Percentiles rank a stretch among this genome's conserved stretches.
Conservation (phyloP, 306 rosid genomes). For the Cucurbita ficifolia region DNA sequence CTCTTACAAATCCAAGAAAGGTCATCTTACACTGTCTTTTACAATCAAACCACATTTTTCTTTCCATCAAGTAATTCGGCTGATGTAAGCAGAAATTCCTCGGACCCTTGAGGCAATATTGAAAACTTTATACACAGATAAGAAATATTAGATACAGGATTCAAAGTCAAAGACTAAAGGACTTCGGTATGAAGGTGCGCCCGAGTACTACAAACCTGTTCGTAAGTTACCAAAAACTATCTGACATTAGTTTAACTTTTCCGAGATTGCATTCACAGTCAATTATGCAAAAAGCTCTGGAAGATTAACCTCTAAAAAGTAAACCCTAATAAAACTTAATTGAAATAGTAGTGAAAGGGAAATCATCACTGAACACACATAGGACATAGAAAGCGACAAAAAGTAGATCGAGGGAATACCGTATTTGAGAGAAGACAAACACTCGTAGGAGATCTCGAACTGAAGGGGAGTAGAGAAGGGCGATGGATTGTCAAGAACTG, state of each 20-base stretch:
- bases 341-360: neutral
- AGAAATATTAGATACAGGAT: neutral
- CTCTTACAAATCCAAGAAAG: too few relatives aligned
- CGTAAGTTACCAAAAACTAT: neutral
- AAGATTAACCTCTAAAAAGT: neutral
- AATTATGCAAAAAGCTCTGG: neutral
- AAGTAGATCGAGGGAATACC: slow-evolving; percentile 15
- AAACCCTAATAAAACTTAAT: neutral
- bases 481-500: slow-evolving; percentile 67
- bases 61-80: neutral
- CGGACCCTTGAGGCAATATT: neutral
- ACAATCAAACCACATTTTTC: neutral
- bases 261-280: neutral
- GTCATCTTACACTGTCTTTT: neutral
- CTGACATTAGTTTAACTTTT: neutral
- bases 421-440: slow-evolving; percentile 56
- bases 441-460: slow-evolving; percentile 88
- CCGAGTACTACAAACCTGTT: neutral
- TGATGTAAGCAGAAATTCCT: neutral
- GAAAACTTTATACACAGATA: neutral
- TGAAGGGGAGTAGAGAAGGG: slow-evolving; percentile 66
- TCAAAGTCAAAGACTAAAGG: neutral
- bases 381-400: neutral
- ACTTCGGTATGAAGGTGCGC: neutral
- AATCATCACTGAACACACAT: neutral